Percentiles rank a stretch among this genome's conserved stretches.
These are phyloP conservation scores for Monascus ruber DNA, from an alignment of 2,329 filamentous ascomycete genomes.

Conservation along the genomic window DNA sequence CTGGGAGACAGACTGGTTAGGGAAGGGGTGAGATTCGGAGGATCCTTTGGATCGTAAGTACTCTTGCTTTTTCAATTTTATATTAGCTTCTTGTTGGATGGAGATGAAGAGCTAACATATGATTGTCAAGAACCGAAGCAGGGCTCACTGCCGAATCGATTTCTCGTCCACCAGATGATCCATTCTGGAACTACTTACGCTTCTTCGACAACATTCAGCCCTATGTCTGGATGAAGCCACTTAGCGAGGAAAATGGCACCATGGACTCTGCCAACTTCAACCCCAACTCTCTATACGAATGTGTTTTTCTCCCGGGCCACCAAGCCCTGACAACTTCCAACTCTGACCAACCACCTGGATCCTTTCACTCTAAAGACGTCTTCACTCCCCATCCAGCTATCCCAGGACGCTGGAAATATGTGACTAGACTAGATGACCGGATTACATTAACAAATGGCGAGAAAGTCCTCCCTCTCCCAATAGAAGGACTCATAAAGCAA, in stretches of 20 bases:
- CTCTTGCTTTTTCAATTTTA: background rate
- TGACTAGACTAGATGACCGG: constrained; percentile 20
- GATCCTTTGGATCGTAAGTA: constrained; percentile 32
- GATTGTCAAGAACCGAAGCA: constrained; percentile 27
- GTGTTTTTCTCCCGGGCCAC: constrained; percentile 20
- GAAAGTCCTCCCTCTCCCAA: constrained; percentile 22
- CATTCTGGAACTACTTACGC: constrained; percentile 34
- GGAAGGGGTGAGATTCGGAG: constrained; percentile 26
- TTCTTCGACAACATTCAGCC: constrained; percentile 26
- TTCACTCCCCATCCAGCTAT: constrained; percentile 21
- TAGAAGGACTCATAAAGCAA: constrained; percentile 22
- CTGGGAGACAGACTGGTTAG: constrained; percentile 29
- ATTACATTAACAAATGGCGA: constrained; percentile 23
- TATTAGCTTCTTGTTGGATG: too few relatives aligned
- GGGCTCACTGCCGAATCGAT: constrained; percentile 34
- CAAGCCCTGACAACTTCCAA: constrained; percentile 21
- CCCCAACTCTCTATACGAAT: constrained; percentile 13
- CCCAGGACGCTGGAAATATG: constrained; percentile 21
- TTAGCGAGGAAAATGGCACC: constrained; percentile 4
- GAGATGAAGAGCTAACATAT: constrained; percentile 4
- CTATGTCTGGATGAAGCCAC: constrained; percentile 29
- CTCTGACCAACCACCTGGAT: constrained; percentile 20
- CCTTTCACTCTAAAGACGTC: constrained; percentile 22
- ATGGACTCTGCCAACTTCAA: background rate
- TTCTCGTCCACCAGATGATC: constrained; percentile 24